Evolutionary conservation across 352 stramenopile species (phyloP).

Genomic region (Phytophthora macrochlamydospora): DNA sequence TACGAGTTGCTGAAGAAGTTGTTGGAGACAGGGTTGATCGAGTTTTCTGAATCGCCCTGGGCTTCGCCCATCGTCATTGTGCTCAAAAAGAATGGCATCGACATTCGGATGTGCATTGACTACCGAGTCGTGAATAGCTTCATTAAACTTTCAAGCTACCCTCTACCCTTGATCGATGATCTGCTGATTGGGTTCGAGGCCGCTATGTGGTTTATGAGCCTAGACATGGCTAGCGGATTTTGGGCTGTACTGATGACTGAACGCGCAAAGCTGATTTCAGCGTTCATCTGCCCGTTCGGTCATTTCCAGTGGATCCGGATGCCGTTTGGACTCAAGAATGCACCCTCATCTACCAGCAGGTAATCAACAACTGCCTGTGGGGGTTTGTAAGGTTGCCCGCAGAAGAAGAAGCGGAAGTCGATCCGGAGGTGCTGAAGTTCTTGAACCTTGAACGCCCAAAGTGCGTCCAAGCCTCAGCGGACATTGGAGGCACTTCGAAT

Average conservation of each 20-base stretch:
- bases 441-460: background rate
- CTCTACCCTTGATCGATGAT: slow-evolving; percentile 5
- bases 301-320: slow-evolving; percentile 27
- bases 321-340: background rate
- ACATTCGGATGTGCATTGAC: slow-evolving; percentile 10
- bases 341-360: slow-evolving; percentile 14
- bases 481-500: background rate
- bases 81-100: background rate
- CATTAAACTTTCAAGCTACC: slow-evolving; percentile 6
- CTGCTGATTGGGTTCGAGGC: slow-evolving; percentile 6
- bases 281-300: slow-evolving; percentile 23
- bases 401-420: background rate
- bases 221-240: background rate
- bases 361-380: slow-evolving; percentile 17
- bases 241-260: background rate
- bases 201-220: background rate
- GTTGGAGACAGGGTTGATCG: background rate
- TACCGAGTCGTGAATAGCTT: slow-evolving; percentile 9
- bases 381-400: background rate
- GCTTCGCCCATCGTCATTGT: too few species aligned
- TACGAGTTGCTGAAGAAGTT: slow-evolving; percentile 1
- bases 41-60: too few species aligned
- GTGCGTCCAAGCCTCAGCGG: background rate
- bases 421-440: background rate
- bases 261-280: slow-evolving; percentile 7